Base-by-base conservation (phyloP, 2,329 filamentous ascomycete species). In the Trichoderma sp. region DNA sequence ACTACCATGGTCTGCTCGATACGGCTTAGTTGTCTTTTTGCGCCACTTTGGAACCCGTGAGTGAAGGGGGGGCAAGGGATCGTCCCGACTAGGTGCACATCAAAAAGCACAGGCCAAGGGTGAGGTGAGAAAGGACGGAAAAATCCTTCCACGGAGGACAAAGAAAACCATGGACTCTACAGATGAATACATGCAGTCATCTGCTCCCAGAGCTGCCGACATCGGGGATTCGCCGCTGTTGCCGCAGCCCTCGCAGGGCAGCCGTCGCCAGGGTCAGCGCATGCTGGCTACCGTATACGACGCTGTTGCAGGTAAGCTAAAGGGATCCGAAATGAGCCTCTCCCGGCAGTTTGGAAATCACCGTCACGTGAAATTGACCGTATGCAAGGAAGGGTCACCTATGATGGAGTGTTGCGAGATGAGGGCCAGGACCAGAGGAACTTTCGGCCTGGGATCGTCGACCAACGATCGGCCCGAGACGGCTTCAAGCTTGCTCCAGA, bases 281-380 rank as follows among this genome's bases (percentile, higher is more conserved):
- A 79, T 80, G 17, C 78, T 80, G 47, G 85, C 87, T 53, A 93
- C 86, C 23, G 81, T 94, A 23, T 94, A 92, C 80, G 92, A 94
- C 81, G 91, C 91, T 17, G 90, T 93, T 68, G 91, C 91, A 76
- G 91, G 91, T 91, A 78, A 75, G 80, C 76, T 39, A 23, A 63
- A 34, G 55, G 28, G 32, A 68, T 64, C 58, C 58, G 32, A 55
- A 71, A 68, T 58, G 64, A 71, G 36, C 34, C 43, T 68, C 67
- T 59, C 53, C 59, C 59, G 59, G 68, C 30, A 57, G 43, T 57
- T 57, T 70, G 68, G 70, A 36, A 70, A 70, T 26, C n/a, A 43
- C 23, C 23, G 71, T 73, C 65, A 74, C 71, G 55, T 71, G 64
- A 76, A 72, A 63, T 77, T 80, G 71, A 80, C 74, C 47, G 34